Base-by-base conservation (phyloP, 1,284 basidiomycete species). In the Cystobasidium slooffiae region DNA sequence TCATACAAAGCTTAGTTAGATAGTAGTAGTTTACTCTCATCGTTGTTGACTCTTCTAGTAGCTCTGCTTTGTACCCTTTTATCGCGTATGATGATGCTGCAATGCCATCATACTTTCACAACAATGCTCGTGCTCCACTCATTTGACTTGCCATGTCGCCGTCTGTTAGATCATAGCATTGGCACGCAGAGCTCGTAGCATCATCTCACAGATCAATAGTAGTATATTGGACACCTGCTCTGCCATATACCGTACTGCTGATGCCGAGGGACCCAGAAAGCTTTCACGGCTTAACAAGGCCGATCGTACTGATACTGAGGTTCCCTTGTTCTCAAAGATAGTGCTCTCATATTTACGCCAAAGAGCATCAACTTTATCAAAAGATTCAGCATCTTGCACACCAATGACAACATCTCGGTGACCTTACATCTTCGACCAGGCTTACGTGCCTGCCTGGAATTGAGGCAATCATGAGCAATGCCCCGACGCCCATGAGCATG, bases 381-480 rank as follows among this genome's bases (percentile, higher is more conserved):
- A 16, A n/a, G 14, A 3, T 14, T 14, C 18, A n/a, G 1, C 9
- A 16, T 14, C 16, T 41, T 41, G 22, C 37, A 31, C 6, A 16
- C 4, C 39, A 61, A 14, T n/a, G n/a, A 14, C 46, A 49, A n/a
- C 46, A 8, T 3, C 14, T 14, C 2, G 12, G 46, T n/a, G n/a
- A 12, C n/a, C 14, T n/a, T n/a, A n/a, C n/a, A n/a, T n/a, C n/a
- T n/a, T n/a, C n/a, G n/a, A 12, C n/a, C 14, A 14, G n/a, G 46
- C 46, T 49, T 49, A n/a, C 6, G 6, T 1, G n/a, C 46, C n/a
- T 6, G 46, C 46, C n/a, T 49, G 46, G 6, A 49, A 49, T 1
- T 49, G 46, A n/a, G 22, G 24, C 47, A 52, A 49, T 63, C 61
- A 66, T 66, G 64, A 66, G 64, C 64, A 66, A 66, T 53, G 49